Evolutionary conservation across 2,329 filamentous ascomycete species (phyloP).

Genomic region (Lasiodiplodia hormozganensis): DNA sequence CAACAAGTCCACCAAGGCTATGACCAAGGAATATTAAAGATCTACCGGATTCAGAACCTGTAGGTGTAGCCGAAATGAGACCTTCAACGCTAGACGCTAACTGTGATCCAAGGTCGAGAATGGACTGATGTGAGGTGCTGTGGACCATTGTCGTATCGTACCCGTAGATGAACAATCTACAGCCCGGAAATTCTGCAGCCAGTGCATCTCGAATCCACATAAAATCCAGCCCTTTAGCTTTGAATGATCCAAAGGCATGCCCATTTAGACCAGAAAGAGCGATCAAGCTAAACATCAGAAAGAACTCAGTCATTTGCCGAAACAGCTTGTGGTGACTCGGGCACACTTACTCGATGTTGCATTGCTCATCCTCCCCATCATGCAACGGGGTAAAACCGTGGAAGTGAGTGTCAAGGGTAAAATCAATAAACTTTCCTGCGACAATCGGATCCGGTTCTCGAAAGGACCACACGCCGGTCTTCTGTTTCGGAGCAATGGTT

Average conservation of each 20-base stretch:
- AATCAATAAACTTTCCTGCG: background rate
- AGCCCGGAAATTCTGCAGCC: background rate
- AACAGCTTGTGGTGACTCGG: background rate
- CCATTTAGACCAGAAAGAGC: conserved; percentile 5
- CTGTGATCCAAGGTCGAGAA: conserved; percentile 3
- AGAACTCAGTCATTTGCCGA: background rate
- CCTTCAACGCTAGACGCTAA: background rate
- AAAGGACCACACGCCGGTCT: background rate
- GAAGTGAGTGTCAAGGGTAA: background rate
- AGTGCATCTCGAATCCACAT: background rate
- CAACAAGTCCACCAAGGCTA: background rate
- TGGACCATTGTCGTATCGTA: background rate
- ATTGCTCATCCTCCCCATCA: background rate
- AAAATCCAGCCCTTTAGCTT: background rate
- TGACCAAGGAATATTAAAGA: background rate
- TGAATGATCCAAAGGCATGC: conserved; percentile 14
- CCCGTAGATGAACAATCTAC: background rate
- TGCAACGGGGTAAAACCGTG: background rate
- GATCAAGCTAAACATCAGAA: background rate
- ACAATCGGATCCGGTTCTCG: background rate
- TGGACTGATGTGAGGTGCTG: background rate
- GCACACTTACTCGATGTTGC: background rate
- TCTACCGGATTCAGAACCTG: background rate
- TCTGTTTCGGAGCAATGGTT: background rate
- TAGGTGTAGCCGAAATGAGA: background rate